Conservation (phyloP, 169 alveolate species). For the Plasmodium vivax region DNA sequence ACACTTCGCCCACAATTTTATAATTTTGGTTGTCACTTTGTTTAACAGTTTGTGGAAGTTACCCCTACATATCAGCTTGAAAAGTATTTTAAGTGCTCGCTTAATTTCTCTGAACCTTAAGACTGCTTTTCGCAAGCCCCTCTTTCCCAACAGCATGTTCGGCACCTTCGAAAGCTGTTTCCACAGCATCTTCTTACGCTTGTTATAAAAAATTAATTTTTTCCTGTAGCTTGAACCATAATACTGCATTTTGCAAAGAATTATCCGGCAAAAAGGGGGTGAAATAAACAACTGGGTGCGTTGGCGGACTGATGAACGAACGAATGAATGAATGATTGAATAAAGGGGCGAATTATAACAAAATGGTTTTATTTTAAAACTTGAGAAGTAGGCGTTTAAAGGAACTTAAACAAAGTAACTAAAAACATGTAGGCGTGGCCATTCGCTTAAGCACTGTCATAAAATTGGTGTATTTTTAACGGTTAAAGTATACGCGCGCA, state of each 20-base stretch:
- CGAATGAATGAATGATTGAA: background rate
- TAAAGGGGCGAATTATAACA: constrained; percentile 25
- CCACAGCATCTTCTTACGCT: constrained; percentile 61
- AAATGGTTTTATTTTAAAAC: constrained; percentile 22
- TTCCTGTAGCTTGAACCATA: constrained; percentile 21
- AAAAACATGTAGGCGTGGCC: background rate
- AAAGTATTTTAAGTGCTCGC: constrained; percentile 16
- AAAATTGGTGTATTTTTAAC: background rate
- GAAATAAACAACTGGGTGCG: constrained; percentile 12
- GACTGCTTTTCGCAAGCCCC: constrained; percentile 2
- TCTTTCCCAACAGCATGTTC: constrained; percentile 18
- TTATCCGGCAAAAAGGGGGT: background rate
- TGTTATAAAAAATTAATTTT: constrained; percentile 8
- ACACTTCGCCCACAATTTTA: constrained; percentile 43
- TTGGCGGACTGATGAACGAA: background rate
- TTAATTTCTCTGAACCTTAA: constrained; percentile 1
- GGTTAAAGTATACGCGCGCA: background rate
- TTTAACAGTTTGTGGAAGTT: constrained; percentile 19
- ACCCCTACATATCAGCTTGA: constrained; percentile 3
- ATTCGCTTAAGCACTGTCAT: background rate
- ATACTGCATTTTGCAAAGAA: constrained; percentile 16
- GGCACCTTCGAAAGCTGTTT: constrained; percentile 19
- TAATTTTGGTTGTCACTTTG: background rate
- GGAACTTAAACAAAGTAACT: constrained; percentile 11
- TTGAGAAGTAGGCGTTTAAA: background rate